Conservation (phyloP, 306 rosid species). For the Quercus dentata region DNA sequence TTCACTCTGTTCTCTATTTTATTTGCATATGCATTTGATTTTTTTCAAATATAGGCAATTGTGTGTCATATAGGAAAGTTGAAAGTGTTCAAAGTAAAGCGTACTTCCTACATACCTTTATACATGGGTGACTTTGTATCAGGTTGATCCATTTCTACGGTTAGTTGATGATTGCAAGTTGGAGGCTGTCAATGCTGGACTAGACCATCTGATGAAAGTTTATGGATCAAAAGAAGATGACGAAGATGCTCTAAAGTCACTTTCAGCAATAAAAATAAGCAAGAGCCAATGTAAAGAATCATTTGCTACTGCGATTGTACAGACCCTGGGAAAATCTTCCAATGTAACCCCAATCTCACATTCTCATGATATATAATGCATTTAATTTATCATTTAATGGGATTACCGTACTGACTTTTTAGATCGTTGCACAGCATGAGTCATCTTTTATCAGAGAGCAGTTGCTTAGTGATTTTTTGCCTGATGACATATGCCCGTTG, state of each 20-base stretch:
- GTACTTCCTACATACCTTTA: too few species aligned
- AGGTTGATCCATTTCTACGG: slow-evolving; percentile 4
- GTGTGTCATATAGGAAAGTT: too few species aligned
- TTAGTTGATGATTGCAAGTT: not conserved
- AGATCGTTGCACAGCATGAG: slow-evolving; percentile 23
- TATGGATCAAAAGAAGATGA: slow-evolving; percentile 2
- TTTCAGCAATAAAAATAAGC: not conserved
- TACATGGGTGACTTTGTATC: slow-evolving; percentile 4
- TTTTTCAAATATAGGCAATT: too few species aligned
- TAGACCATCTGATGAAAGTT: not conserved
- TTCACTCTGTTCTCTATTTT: too few species aligned
- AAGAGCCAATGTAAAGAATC: not conserved
- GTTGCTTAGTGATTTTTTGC: slow-evolving; percentile 57
- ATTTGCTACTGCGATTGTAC: not conserved
- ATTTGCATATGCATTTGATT: too few species aligned
- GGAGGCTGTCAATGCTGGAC: not conserved
- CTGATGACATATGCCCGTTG: slow-evolving; percentile 58
- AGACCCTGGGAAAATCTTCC: not conserved
- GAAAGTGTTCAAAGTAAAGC: too few species aligned
- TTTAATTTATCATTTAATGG: not conserved
- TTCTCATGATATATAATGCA: not conserved
- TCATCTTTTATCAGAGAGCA: slow-evolving; percentile 49
- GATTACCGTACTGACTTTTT: not conserved
- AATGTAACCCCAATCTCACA: not conserved
- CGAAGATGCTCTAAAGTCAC: not conserved